Conservation (phyloP, 164 flowering plant genomes). For the Vitis cinerea region DNA sequence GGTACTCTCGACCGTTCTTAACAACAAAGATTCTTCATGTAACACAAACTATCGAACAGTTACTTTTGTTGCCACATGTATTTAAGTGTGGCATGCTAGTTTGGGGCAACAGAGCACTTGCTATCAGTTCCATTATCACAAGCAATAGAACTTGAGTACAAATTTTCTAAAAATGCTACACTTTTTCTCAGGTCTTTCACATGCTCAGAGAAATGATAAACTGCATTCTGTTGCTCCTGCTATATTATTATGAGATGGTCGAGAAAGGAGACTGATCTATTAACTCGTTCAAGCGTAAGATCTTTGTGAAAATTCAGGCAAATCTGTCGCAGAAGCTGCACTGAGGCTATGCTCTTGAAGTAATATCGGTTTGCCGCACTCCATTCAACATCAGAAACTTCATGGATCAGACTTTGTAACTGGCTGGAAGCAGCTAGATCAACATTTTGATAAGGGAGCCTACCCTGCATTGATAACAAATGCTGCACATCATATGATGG, state of each 20-base stretch:
- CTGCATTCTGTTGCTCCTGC: conserved; percentile 65
- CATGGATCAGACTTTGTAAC: conserved; percentile 1
- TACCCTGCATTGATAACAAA: conserved; percentile 40
- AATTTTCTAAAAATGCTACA: conserved; percentile 32
- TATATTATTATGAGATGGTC: conserved; percentile 69
- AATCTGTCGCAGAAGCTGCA: conserved; percentile 51
- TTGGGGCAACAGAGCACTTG: no score
- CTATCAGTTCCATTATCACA: conserved; percentile 13
- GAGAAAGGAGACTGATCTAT: conserved; percentile 53
- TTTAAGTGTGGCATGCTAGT: no score
- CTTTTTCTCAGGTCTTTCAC: conserved; percentile 37
- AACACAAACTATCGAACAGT: no score
- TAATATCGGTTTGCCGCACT: conserved; percentile 57
- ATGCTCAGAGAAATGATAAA: conserved; percentile 47
- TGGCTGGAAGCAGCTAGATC: conserved; percentile 15
- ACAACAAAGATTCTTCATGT: no score
- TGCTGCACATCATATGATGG: conserved; percentile 65
- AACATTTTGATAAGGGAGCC: conserved; percentile 9
- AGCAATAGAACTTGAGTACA: conserved; percentile 23
- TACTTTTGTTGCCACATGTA: no score
- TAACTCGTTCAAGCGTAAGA: conserved; percentile 65
- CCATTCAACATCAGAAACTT: conserved; percentile 43
- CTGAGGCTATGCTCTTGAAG: conserved; percentile 66
- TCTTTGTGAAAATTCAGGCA: conserved; percentile 68
- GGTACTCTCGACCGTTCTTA: no score